Evolutionary conservation across 1,284 basidiomycete genomes (phyloP).

Genomic region (Trichosporon coremiiforme): DNA sequence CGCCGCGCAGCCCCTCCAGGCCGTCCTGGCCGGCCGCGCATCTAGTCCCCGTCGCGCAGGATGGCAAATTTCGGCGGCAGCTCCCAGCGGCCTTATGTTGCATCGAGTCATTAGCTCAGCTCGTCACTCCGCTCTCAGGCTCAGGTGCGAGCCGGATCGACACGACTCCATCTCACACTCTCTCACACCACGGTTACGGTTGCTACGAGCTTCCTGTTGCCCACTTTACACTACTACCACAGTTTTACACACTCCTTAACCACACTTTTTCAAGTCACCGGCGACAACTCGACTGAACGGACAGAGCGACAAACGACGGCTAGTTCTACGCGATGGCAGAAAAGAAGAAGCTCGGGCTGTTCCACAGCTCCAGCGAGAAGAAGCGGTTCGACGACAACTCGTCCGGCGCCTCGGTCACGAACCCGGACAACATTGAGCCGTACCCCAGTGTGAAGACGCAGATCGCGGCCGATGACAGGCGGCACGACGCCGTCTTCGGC

Average conservation of each 20-base stretch:
- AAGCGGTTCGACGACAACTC: slow-evolving; percentile 13
- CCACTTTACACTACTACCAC: background rate
- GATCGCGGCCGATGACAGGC: slow-evolving; percentile 16
- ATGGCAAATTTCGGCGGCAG: background rate
- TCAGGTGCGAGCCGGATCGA: background rate
- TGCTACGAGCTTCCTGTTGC: background rate
- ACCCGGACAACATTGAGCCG: background rate
- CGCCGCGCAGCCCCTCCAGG: slow-evolving; percentile 4
- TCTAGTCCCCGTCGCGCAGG: background rate
- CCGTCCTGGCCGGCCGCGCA: slow-evolving; percentile 16
- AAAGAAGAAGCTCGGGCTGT: slow-evolving; percentile 3
- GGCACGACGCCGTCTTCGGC: slow-evolving; percentile 41
- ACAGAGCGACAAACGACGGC: background rate
- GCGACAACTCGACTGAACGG: background rate
- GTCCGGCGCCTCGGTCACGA: background rate
- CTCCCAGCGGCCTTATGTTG: background rate
- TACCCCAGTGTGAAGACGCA: slow-evolving; percentile 15
- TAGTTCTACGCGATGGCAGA: background rate
- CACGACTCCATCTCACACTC: background rate
- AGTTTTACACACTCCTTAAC: background rate
- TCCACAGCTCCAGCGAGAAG: slow-evolving; percentile 6
- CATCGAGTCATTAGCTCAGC: background rate
- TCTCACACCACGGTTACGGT: background rate
- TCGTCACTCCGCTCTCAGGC: background rate
- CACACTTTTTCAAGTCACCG: background rate